Evolutionary conservation across 1,284 basidiomycete genomes (phyloP).

Genomic region (Phylloporus sp.): DNA sequence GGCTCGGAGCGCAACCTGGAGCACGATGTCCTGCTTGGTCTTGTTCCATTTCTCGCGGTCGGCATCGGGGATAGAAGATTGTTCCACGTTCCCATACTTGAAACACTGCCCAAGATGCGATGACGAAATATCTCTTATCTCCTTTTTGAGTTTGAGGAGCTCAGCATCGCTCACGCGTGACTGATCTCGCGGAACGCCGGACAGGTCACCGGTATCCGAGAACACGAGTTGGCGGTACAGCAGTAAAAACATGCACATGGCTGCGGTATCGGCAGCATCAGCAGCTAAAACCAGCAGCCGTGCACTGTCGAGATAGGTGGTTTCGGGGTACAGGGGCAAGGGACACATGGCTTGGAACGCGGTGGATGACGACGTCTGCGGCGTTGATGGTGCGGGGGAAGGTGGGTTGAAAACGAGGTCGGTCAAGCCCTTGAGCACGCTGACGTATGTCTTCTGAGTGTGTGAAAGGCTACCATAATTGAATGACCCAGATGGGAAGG

Average conservation of each 20-base stretch:
- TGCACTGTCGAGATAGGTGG: slow-evolving; percentile 80
- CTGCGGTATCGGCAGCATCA: slow-evolving; percentile 77
- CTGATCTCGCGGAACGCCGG: slow-evolving; percentile 26
- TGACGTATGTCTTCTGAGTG: slow-evolving; percentile 59
- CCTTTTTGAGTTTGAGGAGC: slow-evolving; percentile 67
- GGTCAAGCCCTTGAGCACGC: slow-evolving; percentile 68
- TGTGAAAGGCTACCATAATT: slow-evolving; percentile 47
- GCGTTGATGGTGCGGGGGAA: slow-evolving; percentile 37
- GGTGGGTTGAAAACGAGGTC: slow-evolving; percentile 71
- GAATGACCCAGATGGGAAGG: slow-evolving; percentile 44
- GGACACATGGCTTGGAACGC: slow-evolving; percentile 42
- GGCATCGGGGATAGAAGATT: slow-evolving; percentile 34
- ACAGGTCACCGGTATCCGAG: slow-evolving; percentile 41
- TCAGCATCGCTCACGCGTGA: slow-evolving; percentile 50
- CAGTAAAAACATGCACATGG: slow-evolving; percentile 80
- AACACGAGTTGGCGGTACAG: slow-evolving; percentile 77
- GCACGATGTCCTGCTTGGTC: slow-evolving; percentile 60
- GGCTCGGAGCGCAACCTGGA: slow-evolving; percentile 70
- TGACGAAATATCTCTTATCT: slow-evolving; percentile 77
- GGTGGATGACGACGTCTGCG: slow-evolving; percentile 32
- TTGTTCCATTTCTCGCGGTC: slow-evolving; percentile 51
- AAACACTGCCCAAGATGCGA: slow-evolving; percentile 61
- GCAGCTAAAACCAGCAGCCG: slow-evolving; percentile 72
- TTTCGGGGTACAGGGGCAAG: slow-evolving; percentile 71
- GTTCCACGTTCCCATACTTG: slow-evolving; percentile 37